phyloP scores from a whole-genome alignment of 2,329 filamentous ascomycete genomes.

The Arthrobotrys sinensis region DNA sequence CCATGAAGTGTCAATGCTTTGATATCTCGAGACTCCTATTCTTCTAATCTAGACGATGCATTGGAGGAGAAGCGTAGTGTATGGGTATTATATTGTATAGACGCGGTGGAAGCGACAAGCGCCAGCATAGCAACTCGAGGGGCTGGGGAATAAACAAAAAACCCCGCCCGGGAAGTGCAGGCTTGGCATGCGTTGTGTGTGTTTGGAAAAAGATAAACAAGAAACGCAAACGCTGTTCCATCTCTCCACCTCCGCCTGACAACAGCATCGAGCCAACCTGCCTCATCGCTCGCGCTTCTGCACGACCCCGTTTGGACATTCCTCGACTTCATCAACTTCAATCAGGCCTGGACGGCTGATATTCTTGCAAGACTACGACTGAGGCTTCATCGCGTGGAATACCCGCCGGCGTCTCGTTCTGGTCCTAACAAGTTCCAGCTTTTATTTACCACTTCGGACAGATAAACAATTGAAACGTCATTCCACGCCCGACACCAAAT shows the following conservation, averaged over 20 bases:
- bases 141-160: slow-evolving; percentile 25
- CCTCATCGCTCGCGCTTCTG: slow-evolving; percentile 34
- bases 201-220: slow-evolving; percentile 62
- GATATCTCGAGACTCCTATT: too few species aligned
- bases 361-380: not conserved
- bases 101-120: slow-evolving; percentile 25
- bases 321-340: slow-evolving; percentile 19
- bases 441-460: slow-evolving; percentile 27
- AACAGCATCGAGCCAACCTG: slow-evolving; percentile 36
- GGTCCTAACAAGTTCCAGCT: not conserved
- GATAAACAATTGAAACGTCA: slow-evolving; percentile 59
- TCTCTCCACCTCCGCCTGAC: slow-evolving; percentile 48
- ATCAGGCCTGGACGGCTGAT: slow-evolving; percentile 23
- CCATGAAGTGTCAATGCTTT: too few species aligned
- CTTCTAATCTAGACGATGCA: not conserved
- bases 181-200: slow-evolving; percentile 59
- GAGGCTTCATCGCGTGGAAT: slow-evolving; percentile 22
- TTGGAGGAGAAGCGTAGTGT: not conserved
- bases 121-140: slow-evolving; percentile 43
- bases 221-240: slow-evolving; percentile 19
- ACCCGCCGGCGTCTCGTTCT: not conserved
- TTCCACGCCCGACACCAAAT: slow-evolving; percentile 42
- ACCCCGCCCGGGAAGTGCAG: not conserved
- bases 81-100: not conserved
- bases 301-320: slow-evolving; percentile 27